phyloP scores from a whole-genome alignment of 805 yeast species.

The Barnettozyma populi region DNA sequence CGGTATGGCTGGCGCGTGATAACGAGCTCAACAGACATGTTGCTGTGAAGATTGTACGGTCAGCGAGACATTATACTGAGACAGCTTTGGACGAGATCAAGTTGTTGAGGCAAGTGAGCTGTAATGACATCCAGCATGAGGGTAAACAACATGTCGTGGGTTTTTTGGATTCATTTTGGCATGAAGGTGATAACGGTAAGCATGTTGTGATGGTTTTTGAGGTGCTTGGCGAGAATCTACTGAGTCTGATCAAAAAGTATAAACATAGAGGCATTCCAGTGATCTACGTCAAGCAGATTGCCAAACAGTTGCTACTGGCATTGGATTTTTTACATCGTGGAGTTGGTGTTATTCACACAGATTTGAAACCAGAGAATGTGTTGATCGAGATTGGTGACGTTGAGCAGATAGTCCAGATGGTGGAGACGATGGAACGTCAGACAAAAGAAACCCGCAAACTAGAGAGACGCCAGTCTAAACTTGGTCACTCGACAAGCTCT shows the following conservation, averaged over 20 bases:
- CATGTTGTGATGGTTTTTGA: constrained; percentile 98
- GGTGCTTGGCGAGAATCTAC: constrained; percentile 88
- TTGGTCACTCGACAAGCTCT: constrained; percentile 14
- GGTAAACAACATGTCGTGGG: constrained; percentile 81
- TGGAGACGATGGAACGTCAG: constrained; percentile 53
- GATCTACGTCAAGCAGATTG: constrained; percentile 71
- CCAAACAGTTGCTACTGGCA: constrained; percentile 70
- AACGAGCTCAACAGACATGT: constrained; percentile 63
- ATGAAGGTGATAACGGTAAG: constrained; percentile 83
- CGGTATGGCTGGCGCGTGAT: constrained; percentile 85
- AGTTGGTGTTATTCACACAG: constrained; percentile 73
- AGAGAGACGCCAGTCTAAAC: constrained; percentile 34
- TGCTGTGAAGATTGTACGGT: constrained; percentile 89
- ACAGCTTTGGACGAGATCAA: constrained; percentile 93
- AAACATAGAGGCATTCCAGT: constrained; percentile 76
- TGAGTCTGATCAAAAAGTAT: constrained; percentile 76
- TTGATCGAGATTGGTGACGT: constrained; percentile 80
- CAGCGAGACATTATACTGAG: constrained; percentile 86
- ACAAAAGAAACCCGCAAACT: constrained; percentile 37
- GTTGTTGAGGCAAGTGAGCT: constrained; percentile 60
- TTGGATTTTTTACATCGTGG: constrained; percentile 67
- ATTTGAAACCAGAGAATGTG: constrained; percentile 70
- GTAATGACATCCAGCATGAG: constrained; percentile 60
- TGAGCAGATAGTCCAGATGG: constrained; percentile 65
- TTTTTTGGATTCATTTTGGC: constrained; percentile 77